Evolutionary conservation across 106 monocot genomes (phyloP).

Genomic region (Dendrobium huoshanense): DNA sequence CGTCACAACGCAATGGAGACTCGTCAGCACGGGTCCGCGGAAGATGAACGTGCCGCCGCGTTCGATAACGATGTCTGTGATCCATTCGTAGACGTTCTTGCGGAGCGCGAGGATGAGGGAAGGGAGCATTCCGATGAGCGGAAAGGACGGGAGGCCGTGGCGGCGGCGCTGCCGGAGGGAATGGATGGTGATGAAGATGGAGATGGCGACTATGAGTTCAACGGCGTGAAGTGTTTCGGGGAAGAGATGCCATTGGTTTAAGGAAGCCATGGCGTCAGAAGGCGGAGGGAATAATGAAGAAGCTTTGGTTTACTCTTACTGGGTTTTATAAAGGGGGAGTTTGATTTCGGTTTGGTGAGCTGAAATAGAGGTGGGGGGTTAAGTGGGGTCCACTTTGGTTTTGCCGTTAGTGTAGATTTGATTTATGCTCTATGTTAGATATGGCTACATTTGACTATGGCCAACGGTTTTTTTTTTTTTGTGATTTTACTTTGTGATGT

Average conservation of each 20-base stretch:
- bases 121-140: slow-evolving; percentile 83
- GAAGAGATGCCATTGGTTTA: slow-evolving; percentile 5
- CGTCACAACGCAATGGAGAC: slow-evolving; percentile 76
- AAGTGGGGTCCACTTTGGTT: no score
- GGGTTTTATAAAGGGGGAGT: no score
- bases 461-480: no score
- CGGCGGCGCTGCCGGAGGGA: slow-evolving; percentile 48
- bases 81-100: slow-evolving; percentile 77
- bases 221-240: slow-evolving; percentile 34
- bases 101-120: slow-evolving; percentile 66
- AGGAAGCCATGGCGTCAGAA: no score
- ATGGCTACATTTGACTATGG: no score
- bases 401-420: no score
- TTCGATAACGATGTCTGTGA: slow-evolving; percentile 47
- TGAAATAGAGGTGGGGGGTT: not conserved
- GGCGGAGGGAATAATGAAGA: not conserved
- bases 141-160: slow-evolving; percentile 66
- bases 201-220: slow-evolving; percentile 52
- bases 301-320: not conserved
- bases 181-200: slow-evolving; percentile 67
- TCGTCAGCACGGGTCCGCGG: slow-evolving; percentile 63
- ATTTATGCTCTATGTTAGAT: no score
- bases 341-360: not conserved
- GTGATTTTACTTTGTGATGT: no score
- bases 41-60: slow-evolving; percentile 76